These are phyloP conservation scores for Coemansia sp. DNA, from an alignment of 192 early-diverging fungal genomes.

Conservation along the genomic window DNA sequence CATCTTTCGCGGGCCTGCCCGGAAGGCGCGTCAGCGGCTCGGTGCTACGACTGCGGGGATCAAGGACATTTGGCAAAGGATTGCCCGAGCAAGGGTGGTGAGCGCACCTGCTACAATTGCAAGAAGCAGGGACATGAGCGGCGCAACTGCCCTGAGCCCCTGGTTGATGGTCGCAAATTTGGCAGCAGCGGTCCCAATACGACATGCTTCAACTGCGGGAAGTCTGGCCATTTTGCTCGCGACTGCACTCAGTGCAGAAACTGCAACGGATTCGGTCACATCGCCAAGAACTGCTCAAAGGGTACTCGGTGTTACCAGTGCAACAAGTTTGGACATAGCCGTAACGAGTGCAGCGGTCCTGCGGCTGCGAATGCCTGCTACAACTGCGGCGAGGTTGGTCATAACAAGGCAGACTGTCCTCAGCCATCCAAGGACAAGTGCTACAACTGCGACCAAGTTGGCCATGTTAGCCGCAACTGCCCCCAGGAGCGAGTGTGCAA, in stretches of 20 bases:
- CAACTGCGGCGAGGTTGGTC: conserved; percentile 51
- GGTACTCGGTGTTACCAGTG: conserved; percentile 53
- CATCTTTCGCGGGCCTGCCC: conserved; percentile 57
- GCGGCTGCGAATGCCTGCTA: conserved; percentile 33
- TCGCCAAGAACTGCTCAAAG: conserved; percentile 36
- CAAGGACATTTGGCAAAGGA: conserved; percentile 50
- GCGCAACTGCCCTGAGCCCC: conserved; percentile 47
- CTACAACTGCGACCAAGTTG: conserved; percentile 55
- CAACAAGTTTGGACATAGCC: conserved; percentile 53
- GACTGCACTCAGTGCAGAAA: conserved; percentile 49
- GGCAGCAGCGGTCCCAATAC: conserved; percentile 16
- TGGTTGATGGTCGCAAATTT: conserved; percentile 2
- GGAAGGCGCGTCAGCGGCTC: conserved; percentile 27
- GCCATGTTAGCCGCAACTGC: conserved; percentile 54
- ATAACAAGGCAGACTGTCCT: conserved; percentile 47
- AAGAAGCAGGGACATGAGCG: conserved; percentile 50
- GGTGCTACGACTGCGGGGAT: conserved; percentile 57
- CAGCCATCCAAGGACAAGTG: conserved; percentile 47
- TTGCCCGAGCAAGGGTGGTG: conserved; percentile 33
- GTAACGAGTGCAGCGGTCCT: conserved; percentile 41
- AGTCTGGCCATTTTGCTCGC: conserved; percentile 44
- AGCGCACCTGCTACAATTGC: conserved; percentile 53
- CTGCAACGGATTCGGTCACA: conserved; percentile 52
- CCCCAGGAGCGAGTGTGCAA: conserved; percentile 32
- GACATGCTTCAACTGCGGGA: conserved; percentile 46